These are phyloP conservation scores for Rhypophila decipiens DNA, from an alignment of 495 filamentous ascomycete genomes.

Conservation along the genomic window DNA sequence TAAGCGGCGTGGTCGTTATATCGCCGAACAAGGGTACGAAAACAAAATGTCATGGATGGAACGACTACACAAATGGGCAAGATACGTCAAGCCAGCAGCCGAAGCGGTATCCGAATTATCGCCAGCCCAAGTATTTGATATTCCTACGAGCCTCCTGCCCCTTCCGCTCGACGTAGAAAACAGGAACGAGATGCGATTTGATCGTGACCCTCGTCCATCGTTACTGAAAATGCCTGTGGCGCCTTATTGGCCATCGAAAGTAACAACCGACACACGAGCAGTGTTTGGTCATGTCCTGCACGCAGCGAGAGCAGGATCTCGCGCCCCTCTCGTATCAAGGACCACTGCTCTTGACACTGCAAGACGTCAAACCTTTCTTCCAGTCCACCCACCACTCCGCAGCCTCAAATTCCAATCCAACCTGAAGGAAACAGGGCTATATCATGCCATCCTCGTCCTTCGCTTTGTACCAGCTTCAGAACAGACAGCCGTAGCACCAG, in stretches of 20 bases:
- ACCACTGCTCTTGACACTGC: conserved; percentile 8
- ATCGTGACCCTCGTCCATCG: too few relatives aligned
- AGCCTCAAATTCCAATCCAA: conserved; percentile 15
- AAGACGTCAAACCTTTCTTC: conserved; percentile 18
- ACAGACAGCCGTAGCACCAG: neutral
- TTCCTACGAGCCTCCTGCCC: conserved; percentile 11
- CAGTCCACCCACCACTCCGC: conserved; percentile 15
- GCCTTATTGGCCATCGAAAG: conserved; percentile 21
- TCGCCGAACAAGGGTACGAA: conserved; percentile 16
- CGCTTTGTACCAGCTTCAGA: conserved; percentile 22
- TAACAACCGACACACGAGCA: conserved; percentile 25
- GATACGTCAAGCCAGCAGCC: conserved; percentile 19
- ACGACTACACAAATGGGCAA: conserved; percentile 32
- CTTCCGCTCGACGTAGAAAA: conserved; percentile 5
- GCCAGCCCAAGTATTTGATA: neutral
- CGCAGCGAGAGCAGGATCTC: conserved; percentile 10
- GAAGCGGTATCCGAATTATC: neutral
- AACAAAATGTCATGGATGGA: conserved; percentile 39
- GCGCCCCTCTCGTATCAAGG: conserved; percentile 10
- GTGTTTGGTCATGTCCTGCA: conserved; percentile 39
- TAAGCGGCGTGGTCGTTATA: conserved; percentile 13
- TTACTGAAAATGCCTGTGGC: neutral
- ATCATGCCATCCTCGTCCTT: conserved; percentile 19
- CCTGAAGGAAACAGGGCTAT: conserved; percentile 14
- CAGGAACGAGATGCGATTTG: neutral